Evolutionary conservation across 148 eudicot species (phyloP).

Genomic region (Agrostemma githago): DNA sequence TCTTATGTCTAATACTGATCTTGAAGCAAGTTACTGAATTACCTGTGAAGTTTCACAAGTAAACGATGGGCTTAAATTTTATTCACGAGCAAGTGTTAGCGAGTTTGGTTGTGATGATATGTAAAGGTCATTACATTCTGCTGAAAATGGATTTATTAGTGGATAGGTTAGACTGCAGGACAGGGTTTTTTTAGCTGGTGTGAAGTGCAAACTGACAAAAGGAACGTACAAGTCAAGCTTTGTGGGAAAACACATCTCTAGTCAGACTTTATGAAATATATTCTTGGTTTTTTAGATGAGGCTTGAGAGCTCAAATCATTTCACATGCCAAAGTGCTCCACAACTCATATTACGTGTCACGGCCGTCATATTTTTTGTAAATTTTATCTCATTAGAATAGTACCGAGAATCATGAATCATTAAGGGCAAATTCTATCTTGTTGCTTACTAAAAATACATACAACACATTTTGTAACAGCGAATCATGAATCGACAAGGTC

Average conservation of each 20-base stretch:
- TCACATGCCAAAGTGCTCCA: neutral
- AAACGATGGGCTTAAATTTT: neutral
- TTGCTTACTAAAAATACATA: too few species aligned
- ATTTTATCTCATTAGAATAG: too few species aligned
- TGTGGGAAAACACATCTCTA: neutral
- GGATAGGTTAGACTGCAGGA: neutral
- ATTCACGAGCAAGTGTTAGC: neutral
- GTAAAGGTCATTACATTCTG: neutral
- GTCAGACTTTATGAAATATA: neutral
- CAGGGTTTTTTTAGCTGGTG: neutral
- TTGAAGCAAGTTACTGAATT: neutral
- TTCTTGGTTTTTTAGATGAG: neutral
- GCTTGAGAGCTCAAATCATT: neutral
- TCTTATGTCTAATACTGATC: neutral
- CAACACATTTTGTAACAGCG: too few species aligned
- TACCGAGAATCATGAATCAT: too few species aligned
- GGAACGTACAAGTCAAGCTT: neutral
- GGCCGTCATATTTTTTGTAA: too few species aligned
- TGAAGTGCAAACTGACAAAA: neutral
- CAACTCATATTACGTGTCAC: too few species aligned
- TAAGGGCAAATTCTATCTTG: too few species aligned
- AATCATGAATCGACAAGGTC: too few species aligned
- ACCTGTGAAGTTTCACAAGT: neutral
- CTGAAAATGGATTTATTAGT: neutral
- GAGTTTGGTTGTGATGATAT: neutral